Evolutionary conservation across 2,329 filamentous ascomycete genomes (phyloP).

Genomic region (Ophiocordyceps camponoti-leonardi): DNA sequence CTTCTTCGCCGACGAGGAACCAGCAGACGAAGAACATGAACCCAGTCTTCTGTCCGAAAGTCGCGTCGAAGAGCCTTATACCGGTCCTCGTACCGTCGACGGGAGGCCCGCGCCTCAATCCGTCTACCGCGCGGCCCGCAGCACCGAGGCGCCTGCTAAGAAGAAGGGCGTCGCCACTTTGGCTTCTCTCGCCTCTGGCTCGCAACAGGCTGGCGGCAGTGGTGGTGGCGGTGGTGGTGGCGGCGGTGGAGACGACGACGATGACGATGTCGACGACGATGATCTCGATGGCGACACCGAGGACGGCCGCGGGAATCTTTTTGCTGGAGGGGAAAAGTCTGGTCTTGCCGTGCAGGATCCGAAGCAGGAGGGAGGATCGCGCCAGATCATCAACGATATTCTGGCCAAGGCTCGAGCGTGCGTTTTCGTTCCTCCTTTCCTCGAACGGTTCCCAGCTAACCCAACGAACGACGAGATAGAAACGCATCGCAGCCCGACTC

Average conservation of each 20-base stretch:
- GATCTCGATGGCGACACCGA: conserved; percentile 32
- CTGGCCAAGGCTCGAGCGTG: conserved; percentile 46
- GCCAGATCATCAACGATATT: conserved; percentile 44
- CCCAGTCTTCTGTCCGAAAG: conserved; percentile 2
- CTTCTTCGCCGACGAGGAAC: conserved; percentile 41
- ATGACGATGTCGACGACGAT: conserved; percentile 39
- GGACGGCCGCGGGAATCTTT: conserved; percentile 48
- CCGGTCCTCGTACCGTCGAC: conserved; percentile 44
- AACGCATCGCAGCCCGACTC: conserved; percentile 40
- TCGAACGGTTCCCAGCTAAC: neutral
- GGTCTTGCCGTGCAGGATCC: conserved; percentile 52
- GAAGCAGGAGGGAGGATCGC: conserved; percentile 26
- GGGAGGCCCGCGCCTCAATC: conserved; percentile 39
- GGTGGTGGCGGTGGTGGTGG: conserved; percentile 41
- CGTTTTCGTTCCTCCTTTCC: conserved; percentile 5
- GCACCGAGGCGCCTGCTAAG: conserved; percentile 28
- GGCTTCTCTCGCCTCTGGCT: conserved; percentile 32
- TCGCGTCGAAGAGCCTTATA: conserved; percentile 25
- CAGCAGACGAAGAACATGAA: conserved; percentile 16
- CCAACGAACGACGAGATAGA: conserved; percentile 19
- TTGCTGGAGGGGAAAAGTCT: conserved; percentile 76
- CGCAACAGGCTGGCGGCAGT: conserved; percentile 33
- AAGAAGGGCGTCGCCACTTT: conserved; percentile 44
- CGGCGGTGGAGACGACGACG: conserved; percentile 39
- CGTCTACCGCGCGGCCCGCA: conserved; percentile 12